Base-by-base conservation (phyloP, 2,329 filamentous ascomycete genomes). In the Alternaria hordeiaustralica region DNA sequence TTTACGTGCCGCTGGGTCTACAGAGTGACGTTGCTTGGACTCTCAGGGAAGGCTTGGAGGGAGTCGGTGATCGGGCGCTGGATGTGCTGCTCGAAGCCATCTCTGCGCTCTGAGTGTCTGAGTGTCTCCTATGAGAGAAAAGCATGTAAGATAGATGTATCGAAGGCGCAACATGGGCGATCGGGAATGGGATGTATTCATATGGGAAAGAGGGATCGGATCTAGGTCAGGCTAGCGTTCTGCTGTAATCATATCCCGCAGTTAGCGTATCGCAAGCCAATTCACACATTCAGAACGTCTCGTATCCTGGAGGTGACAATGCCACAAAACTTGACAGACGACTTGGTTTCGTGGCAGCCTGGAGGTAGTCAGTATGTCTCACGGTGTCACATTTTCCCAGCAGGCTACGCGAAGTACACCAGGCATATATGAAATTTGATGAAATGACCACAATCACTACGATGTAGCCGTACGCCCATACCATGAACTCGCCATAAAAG, bases 11-110 rank as follows among this genome's bases (percentile, higher is more conserved):
- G 0, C 82, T 98, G 15, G 95, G 95, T 0, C 82, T 96, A 71
- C 87, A 96, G 78, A 98, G 95, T 76, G 95, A 98, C 83, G 86
- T 98, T 46, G 90, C 92, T 5, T 91, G 90, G 82, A 81, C 96
- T 60, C 82, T 97, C 25, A 89, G 89, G 36, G 88, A 89, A 43
- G 80, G 80, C 3, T 72, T 80, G 20, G 73, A 76, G 15, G 79
- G 78, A 8, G 75, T 86, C 6, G 82, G 80, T 5, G 84, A 87
- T 61, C 80, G 82, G 63, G 84, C 85, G 6, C 73, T 89, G 54
- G 86, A 88, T 55, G 85, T 89, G 26, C 71, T 90, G 69, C 82
- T 84, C 50, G 85, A 83, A 72, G 87, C 87, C 57, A 86, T 90
- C 67, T 85, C 85, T 60, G 82, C 82, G 20, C 75, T 89, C 70